Percentiles rank a stretch among this genome's conserved stretches.
Evolutionary conservation across 1,139 yeast species (phyloP).

Genomic region (Meyerozyma sp.): DNA sequence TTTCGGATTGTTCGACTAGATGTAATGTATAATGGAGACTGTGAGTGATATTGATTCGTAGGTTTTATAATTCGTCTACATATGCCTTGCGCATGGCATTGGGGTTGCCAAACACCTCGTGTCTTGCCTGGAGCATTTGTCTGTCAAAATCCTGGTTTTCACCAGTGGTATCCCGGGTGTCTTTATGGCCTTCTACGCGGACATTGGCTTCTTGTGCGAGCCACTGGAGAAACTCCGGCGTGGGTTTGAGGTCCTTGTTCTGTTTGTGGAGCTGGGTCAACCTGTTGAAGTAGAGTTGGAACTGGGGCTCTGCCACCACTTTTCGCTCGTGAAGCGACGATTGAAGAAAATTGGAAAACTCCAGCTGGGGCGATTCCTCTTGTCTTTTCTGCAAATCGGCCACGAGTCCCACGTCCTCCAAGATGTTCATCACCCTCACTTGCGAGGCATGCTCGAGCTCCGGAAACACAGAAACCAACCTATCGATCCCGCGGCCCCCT

Average conservation of each 20-base stretch:
- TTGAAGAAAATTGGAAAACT: slow-evolving; percentile 30
- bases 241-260: slow-evolving; percentile 20
- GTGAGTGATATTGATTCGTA: background rate
- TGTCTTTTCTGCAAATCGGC: slow-evolving; percentile 12
- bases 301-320: slow-evolving; percentile 29
- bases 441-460: slow-evolving; percentile 23
- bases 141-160: slow-evolving; percentile 36
- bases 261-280: slow-evolving; percentile 33
- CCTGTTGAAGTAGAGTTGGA: slow-evolving; percentile 38
- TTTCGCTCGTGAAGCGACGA: slow-evolving; percentile 16
- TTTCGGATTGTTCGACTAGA: slow-evolving; percentile 49
- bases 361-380: slow-evolving; percentile 14
- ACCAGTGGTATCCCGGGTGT: slow-evolving; percentile 24
- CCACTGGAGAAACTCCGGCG: slow-evolving; percentile 53
- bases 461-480: slow-evolving; percentile 25
- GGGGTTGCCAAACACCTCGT: slow-evolving; percentile 74
- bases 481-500: slow-evolving; percentile 17
- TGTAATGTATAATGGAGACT: slow-evolving; percentile 5
- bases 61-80: slow-evolving; percentile 45
- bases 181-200: slow-evolving; percentile 24
- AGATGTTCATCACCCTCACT: slow-evolving; percentile 31
- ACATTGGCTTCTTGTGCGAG: slow-evolving; percentile 45
- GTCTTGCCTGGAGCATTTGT: slow-evolving; percentile 55
- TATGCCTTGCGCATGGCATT: slow-evolving; percentile 57
- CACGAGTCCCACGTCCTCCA: slow-evolving; percentile 31